A percentile compares a stretch with the other conserved stretches of the same genome.
Conservation (phyloP, 2,329 filamentous ascomycete genomes). For the Neofusicoccum laricinum region DNA sequence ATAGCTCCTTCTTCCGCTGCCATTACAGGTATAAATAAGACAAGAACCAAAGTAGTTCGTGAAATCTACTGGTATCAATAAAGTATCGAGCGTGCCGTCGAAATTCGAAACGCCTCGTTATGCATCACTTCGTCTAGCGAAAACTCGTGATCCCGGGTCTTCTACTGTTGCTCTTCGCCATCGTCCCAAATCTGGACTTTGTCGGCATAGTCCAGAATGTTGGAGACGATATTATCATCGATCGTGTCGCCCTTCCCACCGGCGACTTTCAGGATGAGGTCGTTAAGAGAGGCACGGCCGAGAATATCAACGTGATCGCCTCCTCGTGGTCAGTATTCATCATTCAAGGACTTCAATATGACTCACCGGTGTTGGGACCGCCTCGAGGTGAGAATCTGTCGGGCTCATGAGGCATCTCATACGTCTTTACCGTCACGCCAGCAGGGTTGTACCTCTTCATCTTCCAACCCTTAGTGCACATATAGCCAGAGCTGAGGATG, state of each 20-base stretch:
- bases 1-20: neutral
- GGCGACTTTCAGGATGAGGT: slow-evolving; percentile 81
- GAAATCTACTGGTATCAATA: slow-evolving; percentile 7
- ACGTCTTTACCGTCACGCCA: slow-evolving; percentile 74
- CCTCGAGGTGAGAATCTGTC: slow-evolving; percentile 83
- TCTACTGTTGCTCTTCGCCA: slow-evolving; percentile 13
- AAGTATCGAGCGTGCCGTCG: neutral
- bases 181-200: slow-evolving; percentile 77
- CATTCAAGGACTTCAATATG: neutral
- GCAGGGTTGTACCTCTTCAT: slow-evolving; percentile 93
- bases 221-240: slow-evolving; percentile 72
- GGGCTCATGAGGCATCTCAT: slow-evolving; percentile 96
- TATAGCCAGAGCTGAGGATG: slow-evolving; percentile 86
- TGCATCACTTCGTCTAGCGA: neutral
- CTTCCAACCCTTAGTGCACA: slow-evolving; percentile 94
- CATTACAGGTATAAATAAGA: too few species aligned
- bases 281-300: slow-evolving; percentile 83
- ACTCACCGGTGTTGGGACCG: slow-evolving; percentile 60
- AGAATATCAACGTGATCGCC: slow-evolving; percentile 97
- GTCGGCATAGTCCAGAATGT: slow-evolving; percentile 77
- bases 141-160: too few species aligned
- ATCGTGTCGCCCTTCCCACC: slow-evolving; percentile 81
- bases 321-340: slow-evolving; percentile 13
- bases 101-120: neutral
- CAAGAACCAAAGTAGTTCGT: neutral